Evolutionary conservation across 192 early-diverging fungal genomes (phyloP), one percentile per base, ranked within the genome.

Genomic region (Chytriomyces sp.): DNA sequence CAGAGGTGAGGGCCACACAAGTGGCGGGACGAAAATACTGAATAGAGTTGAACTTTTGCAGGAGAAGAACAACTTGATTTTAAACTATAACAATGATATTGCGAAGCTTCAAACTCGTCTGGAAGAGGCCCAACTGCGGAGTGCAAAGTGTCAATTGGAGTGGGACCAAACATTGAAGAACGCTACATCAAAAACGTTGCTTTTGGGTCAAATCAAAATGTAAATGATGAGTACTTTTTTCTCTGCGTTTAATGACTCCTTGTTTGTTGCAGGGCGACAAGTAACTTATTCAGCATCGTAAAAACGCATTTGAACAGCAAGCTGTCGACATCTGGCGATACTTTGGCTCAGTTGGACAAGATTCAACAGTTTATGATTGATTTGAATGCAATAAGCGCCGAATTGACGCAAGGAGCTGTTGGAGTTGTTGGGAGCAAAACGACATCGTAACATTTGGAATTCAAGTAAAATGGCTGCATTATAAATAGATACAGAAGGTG

Each of bases 81-180:
- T 89, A 4, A 89, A 89, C 65, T 83, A 78, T 77, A 89, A 89
- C 77, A 89, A 89, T 59, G 79, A 84, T 49, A 84, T 89, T 62
- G 87, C 87, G 5, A 84, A 76, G 68, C 79, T 89, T 26, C 86
- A 89, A 73, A 80, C 86, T 2, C 75, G 75, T 53, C 77, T 87
- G 25, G 87, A 89, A 62, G 86, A 89, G 38, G 49, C 72, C 5
- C 81, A 87, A 59, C 39, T 70, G 54, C 57, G 75, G 28, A 81
- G 69, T 30, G 79, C 78, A 10, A 82, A 77, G 57, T 83, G 81
- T 76, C 87, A 89, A 61, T 37, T 62, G 28, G 84, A 85, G 52
- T 80, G 77, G 63, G 87, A 89, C 61, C 72, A 81, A 34, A 77
- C 76, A n/a, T 72, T 86, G 44, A 84, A 82, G 49, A 81, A 81